Base-by-base conservation (phyloP, 805 yeast genomes). In the Cyberlindnera euphorbiiphila region DNA sequence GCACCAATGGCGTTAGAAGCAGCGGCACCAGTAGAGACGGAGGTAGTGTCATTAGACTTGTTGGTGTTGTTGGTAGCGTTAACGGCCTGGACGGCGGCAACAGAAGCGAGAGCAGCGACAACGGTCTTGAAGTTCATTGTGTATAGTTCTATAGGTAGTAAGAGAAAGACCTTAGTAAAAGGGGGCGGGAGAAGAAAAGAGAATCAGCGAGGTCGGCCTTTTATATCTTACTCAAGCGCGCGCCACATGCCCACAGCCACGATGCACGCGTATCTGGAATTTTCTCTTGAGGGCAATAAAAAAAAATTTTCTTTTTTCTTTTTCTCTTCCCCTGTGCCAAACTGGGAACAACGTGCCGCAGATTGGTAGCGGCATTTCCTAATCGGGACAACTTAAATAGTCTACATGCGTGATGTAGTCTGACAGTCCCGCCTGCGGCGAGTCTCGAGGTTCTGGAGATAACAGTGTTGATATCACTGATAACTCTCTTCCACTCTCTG, bases 81-180 rank as follows among this genome's bases (percentile, higher is more conserved):
- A 48, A 77, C 77, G 55, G 86, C 85, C 57, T 76, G 73, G 57
- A 73, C 86, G 56, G 78, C 81, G 51, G 85, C 69, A 53, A 69
- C 76, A 51, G 85, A 77, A 65, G 86, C 78, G 64, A 81, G 71
- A 58, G 85, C 76, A 64, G 78, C 69, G 64, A 78, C 65, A 61
- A 81, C 68, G 64, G 75, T 65, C 61, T 74, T 71, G 81, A 80
- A 77, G 77, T 82, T 86, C 88, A 82, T 82, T 73, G 42, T 36
- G 42, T 36, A 29, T 37, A 41, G 34, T 32, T 42, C 38, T 43
- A 26, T 31, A 35, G 28, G 29, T 32, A 30, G 34, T 30, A 24
- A 29, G 26, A 33, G 20, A 34, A 22, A 25, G n/a, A n/a, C n/a
- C n/a, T n/a, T n/a, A n/a, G n/a, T n/a, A 34, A 36, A 17, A 33